Evolutionary conservation across 2,329 filamentous ascomycete genomes (phyloP).

Genomic region (Aureobasidium namibiae): DNA sequence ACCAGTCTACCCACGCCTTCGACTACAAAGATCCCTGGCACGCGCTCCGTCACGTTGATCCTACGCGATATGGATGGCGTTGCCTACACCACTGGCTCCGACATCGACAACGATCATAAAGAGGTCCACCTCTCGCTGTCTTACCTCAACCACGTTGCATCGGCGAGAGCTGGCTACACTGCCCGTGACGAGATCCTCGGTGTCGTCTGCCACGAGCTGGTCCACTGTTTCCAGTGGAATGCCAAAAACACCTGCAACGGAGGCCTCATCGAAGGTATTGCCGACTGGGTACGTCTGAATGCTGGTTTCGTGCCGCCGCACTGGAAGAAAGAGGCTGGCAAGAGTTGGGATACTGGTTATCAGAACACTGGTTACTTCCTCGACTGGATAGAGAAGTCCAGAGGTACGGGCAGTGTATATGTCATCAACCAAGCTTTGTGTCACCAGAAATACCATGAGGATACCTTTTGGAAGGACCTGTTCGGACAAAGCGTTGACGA

Average conservation of each 20-base stretch:
- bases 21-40: conserved; percentile 44
- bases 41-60: conserved; percentile 77
- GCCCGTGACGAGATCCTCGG: conserved; percentile 62
- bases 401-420: conserved; percentile 41
- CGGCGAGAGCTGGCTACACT: conserved; percentile 22
- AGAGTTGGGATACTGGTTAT: conserved; percentile 80
- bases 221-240: conserved; percentile 88
- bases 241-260: conserved; percentile 48
- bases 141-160: conserved; percentile 50
- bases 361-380: conserved; percentile 88
- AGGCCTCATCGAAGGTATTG: conserved; percentile 82
- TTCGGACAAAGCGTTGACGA: conserved; percentile 58
- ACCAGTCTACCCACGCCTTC: background rate
- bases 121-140: conserved; percentile 80
- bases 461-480: conserved; percentile 58
- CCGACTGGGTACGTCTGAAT: conserved; percentile 81
- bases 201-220: conserved; percentile 84
- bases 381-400: conserved; percentile 68
- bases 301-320: conserved; percentile 69
- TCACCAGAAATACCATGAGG: conserved; percentile 54
- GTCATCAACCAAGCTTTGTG: conserved; percentile 60
- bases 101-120: conserved; percentile 79
- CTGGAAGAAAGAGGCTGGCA: conserved; percentile 56
- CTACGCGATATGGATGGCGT: conserved; percentile 74
- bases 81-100: conserved; percentile 76